These are phyloP conservation scores for Sistotremastrum suecicum DNA, from an alignment of 768 basidiomycete genomes.

Conservation along the genomic window DNA sequence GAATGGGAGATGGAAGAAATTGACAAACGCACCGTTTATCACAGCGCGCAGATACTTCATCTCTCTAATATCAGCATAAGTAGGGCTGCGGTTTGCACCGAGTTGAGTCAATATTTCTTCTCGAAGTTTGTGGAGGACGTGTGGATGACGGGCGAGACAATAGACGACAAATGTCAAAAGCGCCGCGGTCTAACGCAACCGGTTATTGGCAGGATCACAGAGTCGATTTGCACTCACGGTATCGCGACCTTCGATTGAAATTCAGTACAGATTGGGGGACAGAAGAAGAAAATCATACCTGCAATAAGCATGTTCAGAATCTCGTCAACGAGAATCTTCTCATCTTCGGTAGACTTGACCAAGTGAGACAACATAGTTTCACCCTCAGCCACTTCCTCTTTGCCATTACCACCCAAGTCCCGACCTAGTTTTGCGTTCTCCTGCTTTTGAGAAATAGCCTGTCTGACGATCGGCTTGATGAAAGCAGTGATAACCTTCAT, in stretches of 20 bases:
- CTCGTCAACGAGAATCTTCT: constrained; percentile 33
- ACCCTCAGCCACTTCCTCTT: constrained; percentile 11
- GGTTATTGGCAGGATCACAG: not conserved
- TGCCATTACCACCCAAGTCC: constrained; percentile 18
- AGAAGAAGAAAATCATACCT: constrained; percentile 14
- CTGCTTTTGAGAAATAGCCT: constrained; percentile 28
- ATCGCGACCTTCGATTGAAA: constrained; percentile 1
- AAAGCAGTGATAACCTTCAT: constrained; percentile 36
- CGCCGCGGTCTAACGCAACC: constrained; percentile 23
- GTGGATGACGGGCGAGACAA: constrained; percentile 38
- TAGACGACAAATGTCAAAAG: constrained; percentile 41
- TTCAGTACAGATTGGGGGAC: not conserved
- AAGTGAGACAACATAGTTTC: constrained; percentile 34
- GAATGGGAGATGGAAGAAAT: not conserved
- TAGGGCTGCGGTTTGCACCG: constrained; percentile 29
- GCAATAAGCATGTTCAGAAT: constrained; percentile 43
- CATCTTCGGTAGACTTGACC: constrained; percentile 40
- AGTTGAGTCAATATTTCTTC: constrained; percentile 34
- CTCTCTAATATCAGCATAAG: constrained; percentile 38
- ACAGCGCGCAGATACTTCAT: constrained; percentile 48
- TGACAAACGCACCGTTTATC: constrained; percentile 29
- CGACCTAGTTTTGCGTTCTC: constrained; percentile 19
- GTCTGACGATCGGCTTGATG: constrained; percentile 36
- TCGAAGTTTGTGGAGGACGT: constrained; percentile 30
- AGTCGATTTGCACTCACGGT: not conserved